These are phyloP conservation scores for Diaporthe capsici DNA, from an alignment of 2,329 filamentous ascomycete species.

Conservation along the genomic window DNA sequence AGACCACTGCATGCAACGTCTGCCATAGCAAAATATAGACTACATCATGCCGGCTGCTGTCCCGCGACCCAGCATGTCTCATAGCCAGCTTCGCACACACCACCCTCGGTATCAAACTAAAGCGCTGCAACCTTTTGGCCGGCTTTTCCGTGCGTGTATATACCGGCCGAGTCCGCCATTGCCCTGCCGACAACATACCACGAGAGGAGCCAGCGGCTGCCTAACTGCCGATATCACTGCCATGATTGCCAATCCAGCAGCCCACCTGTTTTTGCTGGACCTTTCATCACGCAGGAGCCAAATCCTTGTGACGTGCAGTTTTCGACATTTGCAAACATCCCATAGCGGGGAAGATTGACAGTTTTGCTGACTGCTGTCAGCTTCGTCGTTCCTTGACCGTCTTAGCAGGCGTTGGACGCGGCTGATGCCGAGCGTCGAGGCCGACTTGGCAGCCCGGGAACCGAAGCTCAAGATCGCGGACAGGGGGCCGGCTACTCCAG, in stretches of 20 bases:
- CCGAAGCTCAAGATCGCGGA: not conserved
- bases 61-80: not conserved
- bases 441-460: constrained; percentile 1
- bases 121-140: not conserved
- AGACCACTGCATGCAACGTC: constrained; percentile 5
- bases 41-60: not conserved
- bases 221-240: not conserved
- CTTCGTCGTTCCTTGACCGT: not conserved
- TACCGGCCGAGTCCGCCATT: too few species aligned
- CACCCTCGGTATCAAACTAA: not conserved
- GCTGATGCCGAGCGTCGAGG: not conserved
- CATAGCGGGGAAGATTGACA: not conserved
- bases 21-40: not conserved
- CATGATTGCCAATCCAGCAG: not conserved
- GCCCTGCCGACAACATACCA: not conserved
- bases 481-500: not conserved
- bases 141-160: not conserved
- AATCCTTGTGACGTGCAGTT: not conserved
- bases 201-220: not conserved
- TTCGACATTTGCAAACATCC: not conserved
- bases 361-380: not conserved
- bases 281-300: not conserved
- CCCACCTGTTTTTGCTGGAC: not conserved
- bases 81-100: not conserved
- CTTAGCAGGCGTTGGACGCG: not conserved